A percentile compares a stretch with the other conserved stretches of the same genome.
Evolutionary conservation across 2,329 filamentous ascomycete genomes (phyloP).

Genomic region (Metarhizium guizhouense): DNA sequence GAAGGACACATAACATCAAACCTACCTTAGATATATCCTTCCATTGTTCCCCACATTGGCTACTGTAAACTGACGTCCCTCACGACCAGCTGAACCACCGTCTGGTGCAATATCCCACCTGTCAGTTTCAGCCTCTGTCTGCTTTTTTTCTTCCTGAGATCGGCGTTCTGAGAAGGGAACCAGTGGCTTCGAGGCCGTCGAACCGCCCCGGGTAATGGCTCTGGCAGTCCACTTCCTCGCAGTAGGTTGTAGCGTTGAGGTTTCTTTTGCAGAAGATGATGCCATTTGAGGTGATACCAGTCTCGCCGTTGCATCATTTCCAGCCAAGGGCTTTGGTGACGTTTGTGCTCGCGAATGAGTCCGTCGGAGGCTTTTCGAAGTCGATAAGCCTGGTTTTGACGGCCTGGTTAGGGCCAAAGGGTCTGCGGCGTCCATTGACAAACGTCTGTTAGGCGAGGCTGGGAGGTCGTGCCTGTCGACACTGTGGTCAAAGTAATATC

Average conservation of each 20-base stretch:
- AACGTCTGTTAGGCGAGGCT: conserved; percentile 4
- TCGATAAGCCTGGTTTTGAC: conserved; percentile 5
- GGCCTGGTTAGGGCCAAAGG: conserved; percentile 10
- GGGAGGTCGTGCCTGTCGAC: conserved; percentile 7
- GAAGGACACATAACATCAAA: not conserved
- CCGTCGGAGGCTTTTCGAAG: not conserved
- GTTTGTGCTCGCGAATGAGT: conserved; percentile 2
- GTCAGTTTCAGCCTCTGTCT: conserved; percentile 41
- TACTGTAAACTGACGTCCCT: conserved; percentile 67
- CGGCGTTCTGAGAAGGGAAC: conserved; percentile 38
- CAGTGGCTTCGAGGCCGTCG: conserved; percentile 25
- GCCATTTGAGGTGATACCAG: conserved; percentile 1
- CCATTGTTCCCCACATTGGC: conserved; percentile 78
- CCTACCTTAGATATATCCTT: conserved; percentile 72
- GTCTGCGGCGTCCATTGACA: conserved; percentile 15
- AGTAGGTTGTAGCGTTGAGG: conserved; percentile 5
- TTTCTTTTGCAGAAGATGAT: conserved; percentile 5
- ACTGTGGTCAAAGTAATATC: not conserved
- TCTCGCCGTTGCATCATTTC: conserved; percentile 5
- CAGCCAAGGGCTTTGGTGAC: conserved; percentile 2
- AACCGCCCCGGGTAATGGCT: conserved; percentile 10
- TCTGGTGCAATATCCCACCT: conserved; percentile 52
- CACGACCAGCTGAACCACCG: conserved; percentile 49
- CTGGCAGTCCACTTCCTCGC: conserved; percentile 6
- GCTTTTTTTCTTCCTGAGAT: conserved; percentile 30